Conservation (phyloP, 129 eudicot genomes). For the Artemisia annua region DNA sequence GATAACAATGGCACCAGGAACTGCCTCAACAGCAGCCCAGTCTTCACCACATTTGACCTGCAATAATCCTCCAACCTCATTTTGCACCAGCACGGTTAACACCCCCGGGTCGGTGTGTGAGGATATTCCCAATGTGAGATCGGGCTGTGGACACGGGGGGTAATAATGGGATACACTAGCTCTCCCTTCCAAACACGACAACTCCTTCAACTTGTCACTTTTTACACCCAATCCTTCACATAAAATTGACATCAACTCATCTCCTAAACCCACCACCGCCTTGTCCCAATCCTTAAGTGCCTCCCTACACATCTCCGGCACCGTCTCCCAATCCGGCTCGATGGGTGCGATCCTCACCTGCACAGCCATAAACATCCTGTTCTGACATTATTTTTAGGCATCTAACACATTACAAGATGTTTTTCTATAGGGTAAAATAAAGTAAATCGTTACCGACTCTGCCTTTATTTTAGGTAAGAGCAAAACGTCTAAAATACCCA, state of each 20-base stretch:
- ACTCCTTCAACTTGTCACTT: constrained; percentile 31
- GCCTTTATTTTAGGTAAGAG: background rate
- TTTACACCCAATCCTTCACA: constrained; percentile 49
- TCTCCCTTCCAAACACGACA: constrained; percentile 46
- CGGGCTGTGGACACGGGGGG: constrained; percentile 62
- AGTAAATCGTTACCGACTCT: no score
- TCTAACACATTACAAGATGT: no score
- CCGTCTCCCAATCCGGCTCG: constrained; percentile 24
- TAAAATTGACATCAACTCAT: constrained; percentile 38
- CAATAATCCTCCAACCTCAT: constrained; percentile 50
- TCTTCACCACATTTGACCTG: constrained; percentile 52
- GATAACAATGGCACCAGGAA: constrained; percentile 54
- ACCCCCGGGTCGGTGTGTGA: constrained; percentile 57
- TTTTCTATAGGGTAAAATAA: background rate
- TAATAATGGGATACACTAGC: constrained; percentile 44
- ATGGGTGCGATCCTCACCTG: constrained; percentile 30
- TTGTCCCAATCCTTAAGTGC: constrained; percentile 41
- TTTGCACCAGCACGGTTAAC: constrained; percentile 52
- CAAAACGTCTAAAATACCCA: background rate
- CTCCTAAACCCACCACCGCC: constrained; percentile 32
- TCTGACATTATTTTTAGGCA: background rate
- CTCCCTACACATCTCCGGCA: constrained; percentile 36
- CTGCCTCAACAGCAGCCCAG: constrained; percentile 59
- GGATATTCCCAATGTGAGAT: constrained; percentile 46
- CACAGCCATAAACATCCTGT: background rate